Evolutionary conservation across 148 eudicot genomes (phyloP).

Genomic region (Rhododendron griersonianum): DNA sequence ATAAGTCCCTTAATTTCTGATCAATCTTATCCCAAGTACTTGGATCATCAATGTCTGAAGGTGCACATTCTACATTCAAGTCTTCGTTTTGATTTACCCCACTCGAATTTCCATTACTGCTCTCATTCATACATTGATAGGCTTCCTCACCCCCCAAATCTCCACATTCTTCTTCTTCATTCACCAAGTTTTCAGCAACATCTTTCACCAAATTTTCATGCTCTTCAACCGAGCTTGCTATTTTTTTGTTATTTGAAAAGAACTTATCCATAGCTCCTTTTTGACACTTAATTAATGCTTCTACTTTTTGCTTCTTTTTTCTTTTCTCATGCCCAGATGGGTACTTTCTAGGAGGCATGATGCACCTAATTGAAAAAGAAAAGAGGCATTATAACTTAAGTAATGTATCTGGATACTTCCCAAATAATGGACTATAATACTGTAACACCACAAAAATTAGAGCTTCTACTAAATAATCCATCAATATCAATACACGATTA

Average conservation of each 20-base stretch:
- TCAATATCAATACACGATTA: neutral
- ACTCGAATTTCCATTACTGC: neutral
- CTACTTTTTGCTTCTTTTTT: too few relatives aligned
- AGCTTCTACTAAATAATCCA: neutral
- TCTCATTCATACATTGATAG: neutral
- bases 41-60: neutral
- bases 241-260: neutral
- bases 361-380: neutral
- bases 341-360: neutral
- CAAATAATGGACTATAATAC: neutral
- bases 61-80: neutral
- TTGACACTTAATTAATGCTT: neutral
- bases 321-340: neutral
- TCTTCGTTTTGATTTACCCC: neutral
- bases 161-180: too few relatives aligned
- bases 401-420: neutral
- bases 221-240: neutral
- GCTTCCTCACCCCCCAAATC: too few relatives aligned
- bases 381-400: neutral
- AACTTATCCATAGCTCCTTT: neutral
- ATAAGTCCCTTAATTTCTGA: too few relatives aligned
- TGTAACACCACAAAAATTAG: neutral
- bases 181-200: neutral
- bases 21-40: neutral
- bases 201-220: neutral